These are phyloP conservation scores for Sextonia rubra DNA, from an alignment of 164 flowering plant genomes.

Conservation along the genomic window DNA sequence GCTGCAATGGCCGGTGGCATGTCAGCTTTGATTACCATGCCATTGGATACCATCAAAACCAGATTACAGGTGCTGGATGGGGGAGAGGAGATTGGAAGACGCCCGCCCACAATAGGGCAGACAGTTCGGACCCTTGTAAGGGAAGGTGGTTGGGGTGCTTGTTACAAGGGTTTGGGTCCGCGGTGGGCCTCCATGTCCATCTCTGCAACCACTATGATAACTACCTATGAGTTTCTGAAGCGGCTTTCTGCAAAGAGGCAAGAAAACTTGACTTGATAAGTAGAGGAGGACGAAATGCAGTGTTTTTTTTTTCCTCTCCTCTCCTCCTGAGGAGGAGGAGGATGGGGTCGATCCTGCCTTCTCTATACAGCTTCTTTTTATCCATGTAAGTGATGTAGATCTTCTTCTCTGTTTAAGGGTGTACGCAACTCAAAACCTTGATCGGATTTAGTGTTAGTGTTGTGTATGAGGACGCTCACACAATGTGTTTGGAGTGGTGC, in stretches of 20 bases:
- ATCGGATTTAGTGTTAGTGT: neutral
- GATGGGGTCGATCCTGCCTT: too few species aligned
- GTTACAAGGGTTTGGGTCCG: constrained; percentile 82
- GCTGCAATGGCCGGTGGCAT: constrained; percentile 86
- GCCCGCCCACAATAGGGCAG: constrained; percentile 37
- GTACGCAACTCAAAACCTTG: neutral
- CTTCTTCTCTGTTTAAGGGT: neutral
- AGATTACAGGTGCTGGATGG: constrained; percentile 77
- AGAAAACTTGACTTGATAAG: constrained; percentile 28
- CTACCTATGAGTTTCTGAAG: constrained; percentile 78
- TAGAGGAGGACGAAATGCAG: neutral
- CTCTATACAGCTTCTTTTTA: neutral
- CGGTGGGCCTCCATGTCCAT: constrained; percentile 82
- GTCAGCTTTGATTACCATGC: constrained; percentile 82
- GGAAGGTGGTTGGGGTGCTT: constrained; percentile 74
- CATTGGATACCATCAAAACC: constrained; percentile 85
- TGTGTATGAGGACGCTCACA: neutral
- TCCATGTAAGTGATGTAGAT: neutral
- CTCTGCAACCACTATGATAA: constrained; percentile 86
- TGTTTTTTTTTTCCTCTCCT: neutral
- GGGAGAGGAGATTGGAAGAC: constrained; percentile 48
- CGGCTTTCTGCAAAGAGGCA: constrained; percentile 59
- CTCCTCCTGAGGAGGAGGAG: too few species aligned
- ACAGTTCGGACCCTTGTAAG: constrained; percentile 52
- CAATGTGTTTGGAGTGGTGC: neutral